phyloP scores from a whole-genome alignment of 306 rosid species.

The Morella rubra region DNA sequence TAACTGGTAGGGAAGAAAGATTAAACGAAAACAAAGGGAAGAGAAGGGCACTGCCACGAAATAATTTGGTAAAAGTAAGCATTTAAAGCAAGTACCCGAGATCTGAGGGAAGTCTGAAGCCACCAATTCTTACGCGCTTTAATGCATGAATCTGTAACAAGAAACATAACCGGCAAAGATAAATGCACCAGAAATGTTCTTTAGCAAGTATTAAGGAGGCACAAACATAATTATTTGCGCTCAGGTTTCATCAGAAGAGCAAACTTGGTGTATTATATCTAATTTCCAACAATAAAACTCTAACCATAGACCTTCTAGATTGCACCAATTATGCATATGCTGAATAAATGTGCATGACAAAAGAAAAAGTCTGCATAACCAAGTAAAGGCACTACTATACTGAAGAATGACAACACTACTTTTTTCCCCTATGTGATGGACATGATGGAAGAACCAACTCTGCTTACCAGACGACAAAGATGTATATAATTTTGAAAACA shows the following conservation, averaged over 20 bases:
- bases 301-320: background rate
- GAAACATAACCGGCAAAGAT: constrained; percentile 26
- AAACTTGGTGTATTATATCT: background rate
- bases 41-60: constrained; percentile 7
- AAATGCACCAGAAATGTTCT: background rate
- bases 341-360: background rate
- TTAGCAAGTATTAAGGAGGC: background rate
- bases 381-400: background rate
- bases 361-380: background rate
- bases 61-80: constrained; percentile 5
- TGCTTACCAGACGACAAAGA: background rate
- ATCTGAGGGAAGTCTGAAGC: constrained; percentile 86
- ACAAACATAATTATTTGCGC: background rate
- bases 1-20: background rate
- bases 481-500: background rate
- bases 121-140: constrained; percentile 80
- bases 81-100: constrained; percentile 63
- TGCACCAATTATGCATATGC: background rate
- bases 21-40: background rate
- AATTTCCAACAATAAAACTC: background rate
- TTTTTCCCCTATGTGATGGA: background rate
- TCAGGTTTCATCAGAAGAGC: background rate
- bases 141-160: constrained; percentile 71
- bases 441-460: background rate
- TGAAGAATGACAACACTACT: background rate